These are phyloP conservation scores for Chalciporus piperatus DNA, from an alignment of 768 basidiomycete species.

Conservation along the genomic window DNA sequence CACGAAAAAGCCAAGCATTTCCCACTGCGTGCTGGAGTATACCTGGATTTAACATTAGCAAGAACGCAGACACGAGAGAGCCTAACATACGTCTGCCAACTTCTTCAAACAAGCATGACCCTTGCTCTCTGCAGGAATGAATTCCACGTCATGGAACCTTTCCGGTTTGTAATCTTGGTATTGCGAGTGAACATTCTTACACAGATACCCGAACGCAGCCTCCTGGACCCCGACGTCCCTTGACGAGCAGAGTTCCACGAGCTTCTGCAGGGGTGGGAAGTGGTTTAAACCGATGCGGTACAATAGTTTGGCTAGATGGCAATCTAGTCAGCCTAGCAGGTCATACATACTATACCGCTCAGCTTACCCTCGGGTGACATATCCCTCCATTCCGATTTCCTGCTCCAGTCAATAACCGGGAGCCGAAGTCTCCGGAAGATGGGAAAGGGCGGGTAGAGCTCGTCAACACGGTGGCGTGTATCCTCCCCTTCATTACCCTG, in stretches of 20 bases:
- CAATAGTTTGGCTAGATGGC: slow-evolving; percentile 59
- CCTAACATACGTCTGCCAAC: slow-evolving; percentile 51
- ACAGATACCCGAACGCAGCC: slow-evolving; percentile 70
- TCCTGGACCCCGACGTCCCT: slow-evolving; percentile 43
- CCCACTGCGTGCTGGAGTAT: slow-evolving; percentile 61
- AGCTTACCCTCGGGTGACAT: slow-evolving; percentile 75
- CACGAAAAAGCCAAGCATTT: slow-evolving; percentile 65
- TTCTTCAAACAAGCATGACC: slow-evolving; percentile 51
- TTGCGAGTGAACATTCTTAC: slow-evolving; percentile 59
- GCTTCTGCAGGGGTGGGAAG: slow-evolving; percentile 57
- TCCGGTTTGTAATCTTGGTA: slow-evolving; percentile 55
- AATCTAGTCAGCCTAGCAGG: neutral
- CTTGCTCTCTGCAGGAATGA: slow-evolving; percentile 67
- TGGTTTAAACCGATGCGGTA: slow-evolving; percentile 63
- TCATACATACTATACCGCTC: slow-evolving; percentile 4
- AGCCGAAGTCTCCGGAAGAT: slow-evolving; percentile 64
- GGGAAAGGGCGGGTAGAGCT: slow-evolving; percentile 81
- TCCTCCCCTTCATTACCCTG: slow-evolving; percentile 28
- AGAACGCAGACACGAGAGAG: neutral
- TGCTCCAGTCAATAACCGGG: slow-evolving; percentile 83
- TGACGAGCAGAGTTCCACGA: slow-evolving; percentile 67
- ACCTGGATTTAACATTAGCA: slow-evolving; percentile 42
- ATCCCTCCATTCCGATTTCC: slow-evolving; percentile 65
- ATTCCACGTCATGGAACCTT: slow-evolving; percentile 55
- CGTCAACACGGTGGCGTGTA: slow-evolving; percentile 53